Base-by-base conservation (phyloP, 1,284 basidiomycete species). In the Ustilago shanxiensis region DNA sequence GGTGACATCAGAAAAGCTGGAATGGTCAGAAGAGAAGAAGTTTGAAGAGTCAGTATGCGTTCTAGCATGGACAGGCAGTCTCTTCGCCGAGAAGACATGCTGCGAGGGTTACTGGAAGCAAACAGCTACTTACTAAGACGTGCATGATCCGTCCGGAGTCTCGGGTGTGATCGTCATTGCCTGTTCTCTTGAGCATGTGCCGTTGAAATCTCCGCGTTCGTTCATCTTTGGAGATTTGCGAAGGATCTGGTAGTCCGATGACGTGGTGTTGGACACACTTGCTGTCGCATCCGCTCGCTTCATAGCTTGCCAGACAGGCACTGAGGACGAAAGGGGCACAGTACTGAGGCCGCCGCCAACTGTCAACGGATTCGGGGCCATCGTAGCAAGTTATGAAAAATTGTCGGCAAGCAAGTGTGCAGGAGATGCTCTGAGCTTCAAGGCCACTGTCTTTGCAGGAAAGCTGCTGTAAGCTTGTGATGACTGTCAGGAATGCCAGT, bases 1-100 rank as follows among this genome's bases (percentile, higher is more conserved):
- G n/a, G 79, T 80, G 29, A 80, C 75, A 33, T 80, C 79, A 31
- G 66, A 61, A 35, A 77, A 79, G 71, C 72, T 75, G 20, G 49
- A n/a, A 26, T 24, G n/a, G 18, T 26, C 4, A 45, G 41, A 35
- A 5, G 14, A 14, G 18, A n/a, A 22, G 29, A 26, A 5, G 31
- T 33, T 11, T 5, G 31, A 26, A 50, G 11, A 26, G 49, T 50
- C 26, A 50, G 49, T 26, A 20, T 11, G 6, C n/a, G 6, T 20
- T 11, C n/a, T 8, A 20, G 20, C 8, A 44, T 20, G 41, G n/a
- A 3, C 35, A 8, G 20, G 41, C 41, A 20, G 11, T 44, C n/a
- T 20, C 1, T 44, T 20, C 1, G 1, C n/a, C 5, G n/a, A 7
- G n/a, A 44, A 11, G n/a, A n/a, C 3, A 6, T 11, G 8, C 20